Evolutionary conservation across 73 alveolate genomes (phyloP), one percentile per base, ranked within the genome.

Genomic region (Stentor coeruleus): DNA sequence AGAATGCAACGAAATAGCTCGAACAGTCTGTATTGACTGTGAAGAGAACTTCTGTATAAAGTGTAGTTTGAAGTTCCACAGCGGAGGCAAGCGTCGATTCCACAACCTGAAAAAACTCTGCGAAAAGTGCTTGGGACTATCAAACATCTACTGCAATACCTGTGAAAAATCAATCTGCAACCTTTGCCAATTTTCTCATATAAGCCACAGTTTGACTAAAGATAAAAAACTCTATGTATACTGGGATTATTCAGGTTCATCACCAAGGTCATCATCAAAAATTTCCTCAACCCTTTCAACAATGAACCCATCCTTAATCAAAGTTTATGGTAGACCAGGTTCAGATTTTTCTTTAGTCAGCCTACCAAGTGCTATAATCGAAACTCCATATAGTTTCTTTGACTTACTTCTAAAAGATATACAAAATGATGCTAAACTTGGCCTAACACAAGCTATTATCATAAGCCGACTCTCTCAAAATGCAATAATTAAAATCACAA

Each of bases 1-100:
- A 41, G 94, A 88, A 59, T 88, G 94, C 57, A 89, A 85, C 41
- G 11, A 49, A 20, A 83, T 76, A 4, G 82, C 94, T 6, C 28
- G 73, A 3, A 85, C 79, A 15, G 74, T 55, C 11, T 88, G 94
- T 57, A 35, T 30, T 14, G 90, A 88, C n/a, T 88, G 93, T 36
- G 90, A 77, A 35, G 91, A 88, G 83, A 74, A 37, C 55, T 57
- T 88, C 77, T 88, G 93, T 74, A 11, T 30, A 26, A 85, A 76
- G 33, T 88, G 93, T 39, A 41, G 40, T 76, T 58, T 60, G 28
- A 41, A 31, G 77, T 82, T 88, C 40, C 93, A 88, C 73, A 88
- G 81, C 26, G 87, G 87, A 49, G 93, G 90, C 0, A 89, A 88
- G 59, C 87, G 93, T 77, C 35, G 28, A 59, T 28, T 79, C 59